Evolutionary conservation across 1,284 basidiomycete genomes (phyloP).

Genomic region (Fomes fomentarius): DNA sequence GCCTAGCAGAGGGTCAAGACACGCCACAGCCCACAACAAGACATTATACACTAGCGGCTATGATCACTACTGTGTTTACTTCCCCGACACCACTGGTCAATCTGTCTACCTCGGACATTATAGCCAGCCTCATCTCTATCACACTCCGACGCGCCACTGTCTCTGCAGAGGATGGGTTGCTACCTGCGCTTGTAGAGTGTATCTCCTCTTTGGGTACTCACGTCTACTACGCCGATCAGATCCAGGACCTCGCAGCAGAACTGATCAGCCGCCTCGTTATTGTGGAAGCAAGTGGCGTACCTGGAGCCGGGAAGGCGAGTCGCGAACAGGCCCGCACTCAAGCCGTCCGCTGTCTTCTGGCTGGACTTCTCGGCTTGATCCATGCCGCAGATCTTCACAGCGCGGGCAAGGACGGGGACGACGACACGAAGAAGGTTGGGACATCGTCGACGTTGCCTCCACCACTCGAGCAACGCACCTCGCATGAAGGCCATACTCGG

Average conservation of each 20-base stretch:
- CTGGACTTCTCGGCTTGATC: slow-evolving; percentile 76
- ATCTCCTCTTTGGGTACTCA: slow-evolving; percentile 87
- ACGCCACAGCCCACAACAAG: slow-evolving; percentile 51
- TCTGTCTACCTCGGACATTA: slow-evolving; percentile 88
- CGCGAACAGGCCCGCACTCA: slow-evolving; percentile 57
- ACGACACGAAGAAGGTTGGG: slow-evolving; percentile 25
- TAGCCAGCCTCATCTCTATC: slow-evolving; percentile 77
- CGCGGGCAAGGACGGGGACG: slow-evolving; percentile 34
- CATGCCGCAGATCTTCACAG: slow-evolving; percentile 61
- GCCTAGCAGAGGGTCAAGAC: slow-evolving; percentile 74
- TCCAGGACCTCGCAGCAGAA: slow-evolving; percentile 90
- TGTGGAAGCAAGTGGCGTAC: slow-evolving; percentile 69
- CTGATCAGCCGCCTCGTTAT: slow-evolving; percentile 76
- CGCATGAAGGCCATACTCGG: slow-evolving; percentile 26
- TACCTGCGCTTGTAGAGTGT: slow-evolving; percentile 77
- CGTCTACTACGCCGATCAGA: slow-evolving; percentile 96
- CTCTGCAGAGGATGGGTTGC: slow-evolving; percentile 66
- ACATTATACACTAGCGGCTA: slow-evolving; percentile 75
- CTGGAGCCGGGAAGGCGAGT: slow-evolving; percentile 46
- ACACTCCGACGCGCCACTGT: slow-evolving; percentile 74
- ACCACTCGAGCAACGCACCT: slow-evolving; percentile 15
- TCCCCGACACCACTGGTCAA: slow-evolving; percentile 87
- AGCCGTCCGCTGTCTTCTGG: slow-evolving; percentile 75
- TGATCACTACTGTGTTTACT: slow-evolving; percentile 86
- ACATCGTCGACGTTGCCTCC: slow-evolving; percentile 23